phyloP scores from a whole-genome alignment of 116 monocot species.

The Thalassia testudinum region DNA sequence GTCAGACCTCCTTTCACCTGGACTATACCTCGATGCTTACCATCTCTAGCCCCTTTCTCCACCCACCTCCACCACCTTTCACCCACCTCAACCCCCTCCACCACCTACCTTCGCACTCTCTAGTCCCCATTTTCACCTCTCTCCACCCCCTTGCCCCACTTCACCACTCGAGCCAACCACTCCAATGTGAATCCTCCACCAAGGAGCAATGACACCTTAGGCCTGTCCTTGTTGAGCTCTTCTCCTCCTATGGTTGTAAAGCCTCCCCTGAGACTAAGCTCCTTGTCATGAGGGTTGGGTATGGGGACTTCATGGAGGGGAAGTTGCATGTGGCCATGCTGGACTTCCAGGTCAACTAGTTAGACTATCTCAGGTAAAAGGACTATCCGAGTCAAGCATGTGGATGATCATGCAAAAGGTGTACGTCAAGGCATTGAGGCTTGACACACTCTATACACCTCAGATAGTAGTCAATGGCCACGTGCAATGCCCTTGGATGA shows the following conservation, averaged over 20 bases:
- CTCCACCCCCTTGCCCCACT: background rate
- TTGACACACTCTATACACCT: conserved; percentile 91
- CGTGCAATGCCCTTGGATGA: conserved; percentile 46
- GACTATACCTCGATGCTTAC: no score
- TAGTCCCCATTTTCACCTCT: background rate
- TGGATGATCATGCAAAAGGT: conserved; percentile 94
- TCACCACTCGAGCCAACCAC: background rate
- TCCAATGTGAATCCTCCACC: conserved; percentile 9
- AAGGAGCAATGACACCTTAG: conserved; percentile 40
- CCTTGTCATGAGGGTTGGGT: conserved; percentile 35
- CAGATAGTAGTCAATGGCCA: conserved; percentile 66
- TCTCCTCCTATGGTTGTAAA: conserved; percentile 85
- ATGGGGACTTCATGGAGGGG: conserved; percentile 9
- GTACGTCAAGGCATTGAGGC: conserved; percentile 51
- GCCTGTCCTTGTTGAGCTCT: conserved; percentile 74
- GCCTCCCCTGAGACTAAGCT: conserved; percentile 71
- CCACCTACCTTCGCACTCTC: background rate
- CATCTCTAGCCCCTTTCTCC: no score
- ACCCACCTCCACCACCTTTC: no score
- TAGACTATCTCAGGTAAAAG: conserved; percentile 93
- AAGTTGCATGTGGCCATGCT: conserved; percentile 43
- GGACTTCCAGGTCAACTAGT: conserved; percentile 84
- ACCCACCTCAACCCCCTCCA: no score
- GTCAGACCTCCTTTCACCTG: no score
- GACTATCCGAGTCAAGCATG: conserved; percentile 68